Base-by-base conservation (phyloP, 495 filamentous ascomycete species). In the Xylaria intraflava region DNA sequence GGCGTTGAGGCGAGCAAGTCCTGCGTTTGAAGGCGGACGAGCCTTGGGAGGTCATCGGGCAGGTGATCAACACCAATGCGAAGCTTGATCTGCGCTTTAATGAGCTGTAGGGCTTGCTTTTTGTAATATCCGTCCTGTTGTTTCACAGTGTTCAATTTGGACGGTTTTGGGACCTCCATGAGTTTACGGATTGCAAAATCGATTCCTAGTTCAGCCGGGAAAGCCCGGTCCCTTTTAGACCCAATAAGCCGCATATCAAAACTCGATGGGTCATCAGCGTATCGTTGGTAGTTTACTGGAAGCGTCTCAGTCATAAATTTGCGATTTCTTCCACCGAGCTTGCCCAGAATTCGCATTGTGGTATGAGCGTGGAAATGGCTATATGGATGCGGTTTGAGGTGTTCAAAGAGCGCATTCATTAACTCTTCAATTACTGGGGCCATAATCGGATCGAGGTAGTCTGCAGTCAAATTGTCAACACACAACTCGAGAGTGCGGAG, bases 381-480 rank as follows among this genome's bases (percentile, higher is more conserved):
- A 64, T 97, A 95, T 0, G 93, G 91, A 47, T 87, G 83, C 3
- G 94, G 94, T 55, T 84, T 86, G 29, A 99, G 77, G 64, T 97
- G 94, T 53, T 95, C 89, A 80, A 92, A 97, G 7, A 99, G 78
- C 3, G 90, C 91, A 38, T 89, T 89, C 91, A 97, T 97, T 48
- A 99, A 71, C 57, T 99, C 94, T 60, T 97, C 93, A 69, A 99
- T 96, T 40, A 96, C 93, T 1, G 94, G 94, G 6, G 90, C 89
- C 93, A 99, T 99, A 51, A 99, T 99, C 0, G 94, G 94, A 60
- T 99, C 94, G 27, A 99, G 67, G 62, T 99, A 99, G 59, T 99
- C 94, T 0, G 93, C 91, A 0, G 94, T 99, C 1, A 99, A 78
- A 60, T 99, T 99, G 56, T 99, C 94, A 22, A 99, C 94, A 62